A percentile compares a stretch with the other conserved stretches of the same genome.
Evolutionary conservation across 768 basidiomycete genomes (phyloP).

Genomic region (Hortiboletus campestris): DNA sequence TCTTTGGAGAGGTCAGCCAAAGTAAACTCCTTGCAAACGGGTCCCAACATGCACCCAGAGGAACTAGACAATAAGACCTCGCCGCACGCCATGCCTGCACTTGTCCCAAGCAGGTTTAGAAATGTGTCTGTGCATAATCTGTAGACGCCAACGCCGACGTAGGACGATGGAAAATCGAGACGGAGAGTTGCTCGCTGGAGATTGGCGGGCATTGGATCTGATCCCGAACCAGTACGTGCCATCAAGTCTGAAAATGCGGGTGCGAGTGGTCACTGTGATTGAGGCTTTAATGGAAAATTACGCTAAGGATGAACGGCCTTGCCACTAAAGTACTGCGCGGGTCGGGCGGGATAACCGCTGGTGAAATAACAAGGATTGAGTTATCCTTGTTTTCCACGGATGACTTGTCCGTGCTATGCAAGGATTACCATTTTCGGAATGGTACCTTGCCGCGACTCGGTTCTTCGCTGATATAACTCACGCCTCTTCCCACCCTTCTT

Average conservation of each 20-base stretch:
- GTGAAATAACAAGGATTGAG: too few relatives aligned
- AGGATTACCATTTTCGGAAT: too few relatives aligned
- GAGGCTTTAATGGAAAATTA: too few relatives aligned
- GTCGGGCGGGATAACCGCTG: too few relatives aligned
- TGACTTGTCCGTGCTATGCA: too few relatives aligned
- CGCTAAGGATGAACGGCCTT: too few relatives aligned
- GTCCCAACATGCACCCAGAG: constrained; percentile 54
- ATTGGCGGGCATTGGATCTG: constrained; percentile 40
- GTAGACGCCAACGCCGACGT: constrained; percentile 83
- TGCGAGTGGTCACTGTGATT: neutral
- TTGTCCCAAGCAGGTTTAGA: constrained; percentile 82
- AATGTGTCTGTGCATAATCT: constrained; percentile 71
- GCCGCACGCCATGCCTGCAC: constrained; percentile 69
- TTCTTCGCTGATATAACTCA: too few relatives aligned
- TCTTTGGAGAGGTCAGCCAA: constrained; percentile 38
- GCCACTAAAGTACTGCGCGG: too few relatives aligned
- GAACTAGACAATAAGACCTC: constrained; percentile 67
- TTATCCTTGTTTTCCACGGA: too few relatives aligned
- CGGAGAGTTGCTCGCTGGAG: constrained; percentile 57
- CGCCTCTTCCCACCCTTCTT: too few relatives aligned
- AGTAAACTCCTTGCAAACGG: neutral
- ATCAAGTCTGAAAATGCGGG: neutral
- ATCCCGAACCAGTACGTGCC: neutral
- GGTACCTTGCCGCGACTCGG: too few relatives aligned
- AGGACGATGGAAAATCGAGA: constrained; percentile 77